A percentile compares a stretch with the other conserved stretches of the same genome.
phyloP scores from a whole-genome alignment of 192 early-diverging fungal genomes.

The Chytriomyces hyalinus region DNA sequence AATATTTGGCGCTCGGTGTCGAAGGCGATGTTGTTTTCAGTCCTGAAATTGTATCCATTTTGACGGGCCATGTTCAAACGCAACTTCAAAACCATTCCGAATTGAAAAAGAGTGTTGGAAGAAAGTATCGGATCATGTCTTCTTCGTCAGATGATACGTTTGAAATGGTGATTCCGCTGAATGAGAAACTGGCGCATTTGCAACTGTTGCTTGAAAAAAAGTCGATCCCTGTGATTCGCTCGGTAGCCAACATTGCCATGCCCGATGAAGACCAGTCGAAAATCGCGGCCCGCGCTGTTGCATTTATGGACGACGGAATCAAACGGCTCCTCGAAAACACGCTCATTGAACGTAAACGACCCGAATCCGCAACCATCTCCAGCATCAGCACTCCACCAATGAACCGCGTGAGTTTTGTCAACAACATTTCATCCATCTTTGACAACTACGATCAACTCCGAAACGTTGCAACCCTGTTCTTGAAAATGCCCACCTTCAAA shows the following conservation, averaged over 20 bases:
- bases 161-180: constrained; percentile 15
- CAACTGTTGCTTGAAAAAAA: not conserved
- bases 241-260: not conserved
- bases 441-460: constrained; percentile 34
- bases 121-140: constrained; percentile 14
- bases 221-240: not conserved
- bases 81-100: constrained; percentile 21
- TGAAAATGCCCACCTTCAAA: constrained; percentile 20
- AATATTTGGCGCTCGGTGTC: constrained; percentile 10
- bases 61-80: not conserved
- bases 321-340: constrained; percentile 5
- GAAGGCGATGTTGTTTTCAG: constrained; percentile 38
- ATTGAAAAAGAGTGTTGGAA: constrained; percentile 16
- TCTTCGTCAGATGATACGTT: constrained; percentile 19
- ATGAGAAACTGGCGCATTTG: not conserved
- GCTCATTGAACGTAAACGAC: not conserved
- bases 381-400: not conserved
- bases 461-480: constrained; percentile 24
- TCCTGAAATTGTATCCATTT: constrained; percentile 13
- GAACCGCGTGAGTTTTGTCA: not conserved
- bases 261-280: not conserved
- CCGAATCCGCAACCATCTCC: not conserved
- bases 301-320: constrained; percentile 17
- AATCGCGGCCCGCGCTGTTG: not conserved
- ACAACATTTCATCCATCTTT: constrained; percentile 1